Base-by-base conservation (phyloP, 2,329 filamentous ascomycete species). In the Albophoma yamanashiensis region DNA sequence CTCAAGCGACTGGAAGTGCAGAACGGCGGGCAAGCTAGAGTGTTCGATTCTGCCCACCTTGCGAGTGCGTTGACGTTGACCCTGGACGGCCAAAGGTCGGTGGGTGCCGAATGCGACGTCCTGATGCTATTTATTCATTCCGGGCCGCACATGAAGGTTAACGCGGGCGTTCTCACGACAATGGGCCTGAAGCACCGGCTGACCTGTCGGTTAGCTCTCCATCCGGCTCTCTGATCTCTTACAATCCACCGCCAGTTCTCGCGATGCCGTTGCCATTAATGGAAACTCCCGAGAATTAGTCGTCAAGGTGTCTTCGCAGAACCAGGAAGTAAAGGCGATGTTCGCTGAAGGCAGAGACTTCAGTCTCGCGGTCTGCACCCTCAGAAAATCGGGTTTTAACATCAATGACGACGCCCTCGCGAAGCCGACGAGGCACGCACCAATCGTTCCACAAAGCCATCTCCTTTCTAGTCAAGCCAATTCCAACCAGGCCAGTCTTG, bases 321-420 rank as follows among this genome's bases (percentile, higher is more conserved):
- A 60, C 2, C 68, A 70, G 39, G 64, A 63, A 5, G 57, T 74
- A 14, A 50, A 66, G 5, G 64, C 63, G 12, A 64, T 66, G 25
- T 74, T 76, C 50, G 64, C 67, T 11, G 64, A 71, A 11, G 62
- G 57, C 5, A 66, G 72, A 58, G 72, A 75, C 56, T 74, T 75
- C 42, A 66, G 62, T 31, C 58, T 75, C 20, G 62, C 69, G 1
- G 64, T 70, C 5, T 73, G 66, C 55, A 66, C 73, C 57, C 64
- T 76, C 1, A 65, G 69, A 40, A 72, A 68, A 57, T 64, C 67
- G 15, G 69, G 70, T 11, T 72, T 76, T 40, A 36, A 22, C 6
- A 61, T 72, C 43, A 62, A 63, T 38, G 63, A 68, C 4, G 58
- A 62, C 27, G 60, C 62, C 42, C 59, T 61, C 1, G 42, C 50